Evolutionary conservation across 2,329 filamentous ascomycete species (phyloP).

Genomic region (Colletotrichum endophyticum): DNA sequence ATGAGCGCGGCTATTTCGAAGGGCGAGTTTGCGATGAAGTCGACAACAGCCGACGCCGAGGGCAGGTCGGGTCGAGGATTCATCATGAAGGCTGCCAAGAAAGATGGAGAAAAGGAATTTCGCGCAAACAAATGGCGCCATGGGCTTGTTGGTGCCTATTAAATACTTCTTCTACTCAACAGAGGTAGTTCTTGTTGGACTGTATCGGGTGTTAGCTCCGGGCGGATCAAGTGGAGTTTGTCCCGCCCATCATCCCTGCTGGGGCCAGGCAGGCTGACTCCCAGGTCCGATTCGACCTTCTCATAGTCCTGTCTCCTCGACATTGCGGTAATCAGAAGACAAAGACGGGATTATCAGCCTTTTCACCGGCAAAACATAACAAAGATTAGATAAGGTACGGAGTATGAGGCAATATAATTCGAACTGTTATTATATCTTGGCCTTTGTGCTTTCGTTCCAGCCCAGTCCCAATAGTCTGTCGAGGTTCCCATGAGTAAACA

Average conservation of each 20-base stretch:
- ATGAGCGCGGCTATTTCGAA: background rate
- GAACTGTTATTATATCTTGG: background rate
- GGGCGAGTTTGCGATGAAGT: background rate
- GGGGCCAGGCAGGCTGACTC: background rate
- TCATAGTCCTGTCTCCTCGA: background rate
- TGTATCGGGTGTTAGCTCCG: background rate
- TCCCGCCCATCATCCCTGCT: background rate
- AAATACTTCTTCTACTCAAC: rapidly evolving
- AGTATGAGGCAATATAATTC: background rate
- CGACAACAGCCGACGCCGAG: background rate
- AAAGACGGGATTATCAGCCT: background rate
- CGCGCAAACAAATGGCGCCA: background rate
- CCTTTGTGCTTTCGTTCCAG: background rate
- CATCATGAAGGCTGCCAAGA: background rate
- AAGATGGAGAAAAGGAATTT: too few species aligned
- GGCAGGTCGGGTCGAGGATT: rapidly evolving
- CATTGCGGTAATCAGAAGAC: rapidly evolving
- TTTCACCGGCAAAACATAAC: background rate
- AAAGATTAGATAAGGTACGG: rapidly evolving
- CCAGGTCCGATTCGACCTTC: background rate
- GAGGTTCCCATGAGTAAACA: background rate
- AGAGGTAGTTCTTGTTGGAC: background rate
- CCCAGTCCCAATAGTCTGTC: background rate
- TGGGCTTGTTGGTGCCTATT: background rate
- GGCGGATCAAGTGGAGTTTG: background rate